These are phyloP conservation scores for Heliamphora pulchella DNA, from an alignment of 179 eudicot genomes.

Conservation along the genomic window DNA sequence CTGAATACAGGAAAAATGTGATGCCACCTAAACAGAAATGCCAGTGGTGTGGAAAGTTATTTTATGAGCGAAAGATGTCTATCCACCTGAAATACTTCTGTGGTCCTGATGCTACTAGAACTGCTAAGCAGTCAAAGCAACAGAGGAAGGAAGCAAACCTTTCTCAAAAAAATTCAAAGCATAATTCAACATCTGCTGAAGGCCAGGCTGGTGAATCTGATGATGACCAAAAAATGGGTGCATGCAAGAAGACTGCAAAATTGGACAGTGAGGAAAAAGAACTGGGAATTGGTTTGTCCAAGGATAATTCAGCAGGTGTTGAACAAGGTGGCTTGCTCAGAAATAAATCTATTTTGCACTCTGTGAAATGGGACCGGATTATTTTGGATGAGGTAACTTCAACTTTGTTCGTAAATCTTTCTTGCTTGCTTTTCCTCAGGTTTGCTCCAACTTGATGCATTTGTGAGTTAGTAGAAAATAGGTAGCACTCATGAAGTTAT, in stretches of 20 bases:
- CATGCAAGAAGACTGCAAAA: constrained; percentile 25
- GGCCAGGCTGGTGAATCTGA: constrained; percentile 17
- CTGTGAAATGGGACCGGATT: constrained; percentile 80
- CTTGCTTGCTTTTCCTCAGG: constrained; percentile 2
- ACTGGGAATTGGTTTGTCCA: constrained; percentile 19
- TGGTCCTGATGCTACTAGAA: constrained; percentile 67
- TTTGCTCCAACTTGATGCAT: neutral
- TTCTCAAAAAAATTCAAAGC: constrained; percentile 20
- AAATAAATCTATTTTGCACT: constrained; percentile 61
- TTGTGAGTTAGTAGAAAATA: neutral
- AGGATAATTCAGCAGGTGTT: constrained; percentile 26
- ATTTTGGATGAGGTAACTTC: constrained; percentile 78
- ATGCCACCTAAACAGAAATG: constrained; percentile 82
- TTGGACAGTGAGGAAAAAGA: constrained; percentile 13
- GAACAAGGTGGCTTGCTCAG: constrained; percentile 19
- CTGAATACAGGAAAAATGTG: constrained; percentile 63
- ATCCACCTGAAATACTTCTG: constrained; percentile 65
- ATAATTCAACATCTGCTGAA: constrained; percentile 13
- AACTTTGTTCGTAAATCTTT: neutral
- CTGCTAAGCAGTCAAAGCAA: constrained; percentile 74
- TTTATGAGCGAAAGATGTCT: constrained; percentile 37
- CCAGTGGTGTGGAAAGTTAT: constrained; percentile 66
- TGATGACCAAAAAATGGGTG: constrained; percentile 24
- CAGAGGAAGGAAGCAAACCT: constrained; percentile 35
- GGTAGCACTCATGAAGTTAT: neutral